Percentiles rank a stretch among this genome's conserved stretches.
These are phyloP conservation scores for Colletotrichum limetticola DNA, from an alignment of 2,329 filamentous ascomycete species.

Conservation along the genomic window DNA sequence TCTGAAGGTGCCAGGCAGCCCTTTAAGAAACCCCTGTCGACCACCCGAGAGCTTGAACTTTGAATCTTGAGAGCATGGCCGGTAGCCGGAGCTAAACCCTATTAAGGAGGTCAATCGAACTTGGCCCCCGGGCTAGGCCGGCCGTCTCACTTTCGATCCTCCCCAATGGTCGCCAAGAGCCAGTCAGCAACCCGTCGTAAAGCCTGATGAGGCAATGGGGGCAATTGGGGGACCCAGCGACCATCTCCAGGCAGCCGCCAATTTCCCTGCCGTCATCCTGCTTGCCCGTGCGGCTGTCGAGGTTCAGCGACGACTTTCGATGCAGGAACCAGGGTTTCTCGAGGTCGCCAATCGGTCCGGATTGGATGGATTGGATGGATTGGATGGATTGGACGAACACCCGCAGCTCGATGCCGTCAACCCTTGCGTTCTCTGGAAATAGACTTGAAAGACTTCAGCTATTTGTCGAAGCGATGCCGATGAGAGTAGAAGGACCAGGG, in stretches of 20 bases:
- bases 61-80: neutral
- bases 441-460: neutral
- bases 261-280: slow-evolving; percentile 1
- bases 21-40: neutral
- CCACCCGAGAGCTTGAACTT: neutral
- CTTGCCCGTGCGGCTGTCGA: neutral
- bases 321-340: slow-evolving; percentile 14
- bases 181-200: neutral
- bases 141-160: neutral
- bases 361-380: slow-evolving; percentile 20
- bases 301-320: neutral
- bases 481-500: no score
- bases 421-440: slow-evolving; percentile 7
- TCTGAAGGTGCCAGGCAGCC: neutral
- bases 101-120: neutral
- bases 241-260: slow-evolving; percentile 26
- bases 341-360: neutral
- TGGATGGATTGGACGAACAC: slow-evolving; percentile 18
- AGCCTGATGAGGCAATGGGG: neutral
- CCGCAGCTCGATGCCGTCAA: slow-evolving; percentile 3
- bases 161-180: neutral
- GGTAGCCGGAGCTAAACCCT: neutral
- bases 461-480: neutral
- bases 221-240: neutral
- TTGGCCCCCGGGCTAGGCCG: neutral